Conservation (phyloP, 371 early-diverging fungal genomes). For the Mortierella sp. region DNA sequence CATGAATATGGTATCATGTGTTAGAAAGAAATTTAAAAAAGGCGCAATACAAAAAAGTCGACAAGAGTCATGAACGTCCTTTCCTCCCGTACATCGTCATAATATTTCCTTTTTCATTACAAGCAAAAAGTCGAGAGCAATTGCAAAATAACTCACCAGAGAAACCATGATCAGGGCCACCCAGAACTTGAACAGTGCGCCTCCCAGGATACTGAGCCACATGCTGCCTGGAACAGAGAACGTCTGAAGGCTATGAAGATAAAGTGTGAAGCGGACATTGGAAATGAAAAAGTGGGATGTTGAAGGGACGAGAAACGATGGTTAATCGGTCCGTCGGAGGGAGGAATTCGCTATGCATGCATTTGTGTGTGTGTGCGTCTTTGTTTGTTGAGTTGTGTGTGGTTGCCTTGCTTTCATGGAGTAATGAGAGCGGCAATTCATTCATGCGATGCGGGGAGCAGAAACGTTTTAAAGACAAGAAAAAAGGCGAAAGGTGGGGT, state of each 20-base stretch:
- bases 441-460: neutral
- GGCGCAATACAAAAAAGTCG: neutral
- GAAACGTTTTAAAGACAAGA: neutral
- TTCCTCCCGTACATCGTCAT: neutral
- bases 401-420: neutral
- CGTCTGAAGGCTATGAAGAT: slow-evolving; percentile 66
- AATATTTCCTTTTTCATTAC: neutral
- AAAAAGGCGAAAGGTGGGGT: neutral
- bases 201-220: slow-evolving; percentile 77
- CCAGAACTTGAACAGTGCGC: slow-evolving; percentile 73
- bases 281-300: neutral
- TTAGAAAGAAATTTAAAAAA: neutral
- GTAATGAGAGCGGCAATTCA: slow-evolving; percentile 13
- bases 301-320: neutral
- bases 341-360: neutral
- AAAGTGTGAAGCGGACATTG: neutral
- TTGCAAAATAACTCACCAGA: slow-evolving; percentile 42
- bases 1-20: slow-evolving; percentile 20
- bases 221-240: slow-evolving; percentile 79
- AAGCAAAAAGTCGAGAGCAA: neutral
- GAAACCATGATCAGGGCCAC: slow-evolving; percentile 69
- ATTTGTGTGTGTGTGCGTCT: neutral
- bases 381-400: neutral
- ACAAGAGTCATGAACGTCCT: neutral
- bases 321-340: neutral